These are phyloP conservation scores for Eragrostis tef DNA, from an alignment of 202 grass and related monocot genomes.

Conservation along the genomic window DNA sequence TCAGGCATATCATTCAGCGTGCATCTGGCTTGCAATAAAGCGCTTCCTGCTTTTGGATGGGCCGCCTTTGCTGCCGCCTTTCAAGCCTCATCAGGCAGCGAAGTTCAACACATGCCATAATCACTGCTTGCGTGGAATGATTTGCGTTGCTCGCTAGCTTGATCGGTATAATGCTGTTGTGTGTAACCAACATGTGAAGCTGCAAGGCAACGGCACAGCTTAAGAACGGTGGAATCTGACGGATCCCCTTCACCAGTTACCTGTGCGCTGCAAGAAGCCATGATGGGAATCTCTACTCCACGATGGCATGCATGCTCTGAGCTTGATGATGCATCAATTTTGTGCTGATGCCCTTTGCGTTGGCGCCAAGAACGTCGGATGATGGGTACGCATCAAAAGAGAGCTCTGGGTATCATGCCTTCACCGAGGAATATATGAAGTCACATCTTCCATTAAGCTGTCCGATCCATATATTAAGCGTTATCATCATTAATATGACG, in stretches of 20 bases:
- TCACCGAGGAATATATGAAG: not conserved
- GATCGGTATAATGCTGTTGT: not conserved
- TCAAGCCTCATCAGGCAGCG: conserved; percentile 18
- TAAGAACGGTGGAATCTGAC: conserved; percentile 12
- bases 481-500: too few species aligned
- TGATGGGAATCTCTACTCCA: conserved; percentile 39
- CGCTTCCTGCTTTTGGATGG: conserved; percentile 24
- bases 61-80: conserved; percentile 33
- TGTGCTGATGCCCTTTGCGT: conserved; percentile 40
- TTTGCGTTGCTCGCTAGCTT: conserved; percentile 25
- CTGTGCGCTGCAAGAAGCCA: conserved; percentile 22
- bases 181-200: not conserved
- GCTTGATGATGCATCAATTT: conserved; percentile 16
- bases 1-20: conserved; percentile 59
- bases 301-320: conserved; percentile 12
- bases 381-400: conserved; percentile 4
- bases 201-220: conserved; percentile 5
- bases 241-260: conserved; percentile 46
- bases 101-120: conserved; percentile 46
- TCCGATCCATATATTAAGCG: not conserved
- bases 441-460: not conserved
- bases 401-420: not conserved
- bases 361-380: conserved; percentile 42
- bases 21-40: conserved; percentile 49
- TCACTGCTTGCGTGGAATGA: conserved; percentile 36